Evolutionary conservation across 2,329 filamentous ascomycete species (phyloP).

Genomic region (Dryadomyces quercus-mongolicae): DNA sequence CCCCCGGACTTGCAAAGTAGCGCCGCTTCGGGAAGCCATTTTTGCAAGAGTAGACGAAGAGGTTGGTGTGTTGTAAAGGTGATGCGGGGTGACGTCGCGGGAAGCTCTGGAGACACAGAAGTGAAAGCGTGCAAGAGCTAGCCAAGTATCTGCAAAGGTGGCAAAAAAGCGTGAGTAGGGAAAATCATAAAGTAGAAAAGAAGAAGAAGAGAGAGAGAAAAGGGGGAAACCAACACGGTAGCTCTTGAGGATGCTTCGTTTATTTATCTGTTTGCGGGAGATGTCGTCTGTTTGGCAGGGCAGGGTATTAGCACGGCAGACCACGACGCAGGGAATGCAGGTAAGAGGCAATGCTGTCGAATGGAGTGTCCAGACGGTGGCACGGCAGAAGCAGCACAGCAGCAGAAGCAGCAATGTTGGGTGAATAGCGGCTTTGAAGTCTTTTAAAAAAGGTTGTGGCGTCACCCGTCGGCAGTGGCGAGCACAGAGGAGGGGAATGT

Average conservation of each 20-base stretch:
- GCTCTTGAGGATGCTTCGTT: neutral
- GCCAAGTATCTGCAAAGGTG: neutral
- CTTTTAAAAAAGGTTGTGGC: neutral
- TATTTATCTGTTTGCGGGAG: neutral
- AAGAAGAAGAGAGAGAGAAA: neutral
- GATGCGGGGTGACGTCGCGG: neutral
- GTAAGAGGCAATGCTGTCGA: neutral
- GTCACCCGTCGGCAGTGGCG: neutral
- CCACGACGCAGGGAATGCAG: neutral
- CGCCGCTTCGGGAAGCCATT: conserved; percentile 64
- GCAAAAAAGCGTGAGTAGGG: neutral
- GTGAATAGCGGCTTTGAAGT: neutral
- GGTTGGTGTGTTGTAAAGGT: neutral
- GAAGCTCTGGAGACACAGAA: neutral
- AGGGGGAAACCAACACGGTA: neutral
- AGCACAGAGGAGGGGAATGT: neutral
- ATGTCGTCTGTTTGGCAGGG: neutral
- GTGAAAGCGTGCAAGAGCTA: neutral
- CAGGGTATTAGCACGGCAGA: neutral
- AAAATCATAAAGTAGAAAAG: neutral
- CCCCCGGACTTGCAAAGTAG: conserved; percentile 67
- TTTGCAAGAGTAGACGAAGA: neutral
- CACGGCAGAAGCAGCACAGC: neutral
- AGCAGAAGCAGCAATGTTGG: neutral
- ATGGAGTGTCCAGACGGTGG: neutral